Evolutionary conservation across 441 rosid species (phyloP), one percentile per base, ranked within the genome.

Genomic region (Macaranga tanarius): DNA sequence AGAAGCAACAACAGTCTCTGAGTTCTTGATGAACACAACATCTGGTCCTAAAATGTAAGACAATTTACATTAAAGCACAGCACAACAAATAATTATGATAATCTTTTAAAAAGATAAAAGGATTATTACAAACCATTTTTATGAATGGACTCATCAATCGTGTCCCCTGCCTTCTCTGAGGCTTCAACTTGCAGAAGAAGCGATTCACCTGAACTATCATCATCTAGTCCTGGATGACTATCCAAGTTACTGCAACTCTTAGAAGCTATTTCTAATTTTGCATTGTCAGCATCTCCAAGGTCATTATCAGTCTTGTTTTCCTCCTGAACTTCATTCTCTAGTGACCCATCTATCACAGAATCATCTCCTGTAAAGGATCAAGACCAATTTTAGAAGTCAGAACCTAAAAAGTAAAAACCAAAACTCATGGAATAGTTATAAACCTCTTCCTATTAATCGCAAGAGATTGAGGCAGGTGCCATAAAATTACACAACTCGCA

Each of bases 281-380:
- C 55, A 56, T 57, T 10, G 57, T 68, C 79, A 31, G 8, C 38
- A 40, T 38, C 51, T 62, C 62, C 61, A 45, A 62, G 34, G 65
- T 19, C 57, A 62, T 70, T 52, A 61, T 62, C 68, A 52, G 12
- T 52, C 40, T 61, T 60, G n/a, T 26, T 62, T 22, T 70, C 76
- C 47, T 58, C 74, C 19, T 17, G 42, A 71, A 59, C 52, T 71
- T 74, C 75, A 67, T 57, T 57, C 73, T 75, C 74, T 50, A 73
- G 40, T 0, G 81, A 76, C 60, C 55, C 76, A 67, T 68, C 85
- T 34, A 6, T 75, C 73, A 67, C 25, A 19, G 45, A 54, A 59
- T 79, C 76, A 71, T 68, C 60, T 77, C 56, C 87, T 85, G 83
- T 76, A 73, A 63, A 28, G 69, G 48, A 64, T 28, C n/a, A 67